Evolutionary conservation across 2,329 filamentous ascomycete species (phyloP), one percentile per base, ranked within the genome.

Genomic region (Penicillium sp.): DNA sequence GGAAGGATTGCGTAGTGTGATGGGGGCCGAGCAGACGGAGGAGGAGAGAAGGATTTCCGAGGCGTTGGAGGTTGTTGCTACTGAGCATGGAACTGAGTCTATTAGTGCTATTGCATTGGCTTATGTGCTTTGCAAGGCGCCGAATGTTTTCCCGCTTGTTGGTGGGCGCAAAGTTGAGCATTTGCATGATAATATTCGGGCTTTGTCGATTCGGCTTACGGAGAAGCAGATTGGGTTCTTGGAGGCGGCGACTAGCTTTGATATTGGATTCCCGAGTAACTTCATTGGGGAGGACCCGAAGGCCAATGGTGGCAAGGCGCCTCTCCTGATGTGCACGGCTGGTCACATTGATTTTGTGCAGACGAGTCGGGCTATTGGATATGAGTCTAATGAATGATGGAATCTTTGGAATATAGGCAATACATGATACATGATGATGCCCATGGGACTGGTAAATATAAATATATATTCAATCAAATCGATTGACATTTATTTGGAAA

Each of bases 141-240:
- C 87, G 0, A 84, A 89, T 62, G 85, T 91, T 13, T 90, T 90
- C 68, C 89, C 89, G 1, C 84, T 91, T 43, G 78, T 91, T 8
- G 88, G 88, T 10, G 85, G 86, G 0, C 81, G 87, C 16, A 90
- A 85, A 64, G 70, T 89, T 13, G 83, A 86, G 48, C 87, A 91
- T 67, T 73, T 92, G 30, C 55, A 62, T n/a, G 65, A 67, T 45
- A 67, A 67, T 36, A 67, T 67, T 23, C 57, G 61, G 39, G 64
- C 62, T 13, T 45, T 68, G 56, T 61, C 56, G 35, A 63, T 67
- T 39, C 73, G 79, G 51, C 74, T 92, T 34, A 80, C 75, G 0
- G 68, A 77, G 0, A 79, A 86, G 55, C 86, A 92, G 40, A 81
- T 92, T 26, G 72, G 81, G 35, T 80, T 85, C 61, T 84, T 91